Evolutionary conservation across 495 filamentous ascomycete species (phyloP).

Genomic region (Penicillium silybi): DNA sequence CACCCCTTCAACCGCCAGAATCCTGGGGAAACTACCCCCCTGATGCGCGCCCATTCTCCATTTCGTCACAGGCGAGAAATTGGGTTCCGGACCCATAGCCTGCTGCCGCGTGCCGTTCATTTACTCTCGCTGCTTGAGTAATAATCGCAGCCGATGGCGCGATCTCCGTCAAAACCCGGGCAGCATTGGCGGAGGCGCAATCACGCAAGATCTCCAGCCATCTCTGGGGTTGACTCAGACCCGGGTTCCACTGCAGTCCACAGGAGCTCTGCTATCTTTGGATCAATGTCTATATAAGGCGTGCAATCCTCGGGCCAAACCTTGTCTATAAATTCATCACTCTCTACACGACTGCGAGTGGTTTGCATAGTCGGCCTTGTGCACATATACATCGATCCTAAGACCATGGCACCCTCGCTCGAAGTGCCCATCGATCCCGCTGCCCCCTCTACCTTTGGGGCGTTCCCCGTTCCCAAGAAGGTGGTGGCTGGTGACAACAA

Average conservation of each 20-base stretch:
- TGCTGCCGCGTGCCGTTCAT: neutral
- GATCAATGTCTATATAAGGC: conserved; percentile 11
- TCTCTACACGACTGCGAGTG: neutral
- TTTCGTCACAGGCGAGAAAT: conserved; percentile 7
- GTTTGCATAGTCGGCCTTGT: neutral
- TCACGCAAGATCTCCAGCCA: conserved; percentile 15
- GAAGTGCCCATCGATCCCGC: conserved; percentile 24
- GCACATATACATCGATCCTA: neutral
- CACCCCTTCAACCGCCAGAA: conserved; percentile 4
- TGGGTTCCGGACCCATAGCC: neutral
- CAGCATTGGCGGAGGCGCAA: neutral
- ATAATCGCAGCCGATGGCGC: conserved; percentile 32
- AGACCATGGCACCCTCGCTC: conserved; percentile 35
- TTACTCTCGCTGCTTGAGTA: conserved; percentile 16
- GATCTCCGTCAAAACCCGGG: conserved; percentile 20
- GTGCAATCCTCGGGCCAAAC: neutral
- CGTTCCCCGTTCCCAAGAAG: conserved; percentile 20
- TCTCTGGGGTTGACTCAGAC: conserved; percentile 19
- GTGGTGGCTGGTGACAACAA: conserved; percentile 24
- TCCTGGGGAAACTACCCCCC: neutral
- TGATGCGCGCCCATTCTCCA: neutral
- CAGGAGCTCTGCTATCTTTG: neutral
- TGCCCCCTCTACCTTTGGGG: conserved; percentile 7
- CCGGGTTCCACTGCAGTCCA: neutral
- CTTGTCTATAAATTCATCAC: conserved; percentile 12